These are phyloP conservation scores for Lactarius sanguifluus DNA, from an alignment of 768 basidiomycete genomes.

Conservation along the genomic window DNA sequence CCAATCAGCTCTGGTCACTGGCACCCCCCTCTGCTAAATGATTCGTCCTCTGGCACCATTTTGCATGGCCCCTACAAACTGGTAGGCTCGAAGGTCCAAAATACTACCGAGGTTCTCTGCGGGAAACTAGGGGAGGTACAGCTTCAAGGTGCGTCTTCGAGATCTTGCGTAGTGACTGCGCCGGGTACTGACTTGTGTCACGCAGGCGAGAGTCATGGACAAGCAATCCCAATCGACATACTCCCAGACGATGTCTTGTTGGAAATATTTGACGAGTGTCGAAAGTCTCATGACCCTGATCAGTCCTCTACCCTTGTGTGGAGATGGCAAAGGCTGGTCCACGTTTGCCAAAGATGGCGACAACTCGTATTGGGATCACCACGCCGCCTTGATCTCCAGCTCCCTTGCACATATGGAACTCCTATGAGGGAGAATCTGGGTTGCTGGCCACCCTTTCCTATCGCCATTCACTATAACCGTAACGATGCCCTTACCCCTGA, in stretches of 20 bases:
- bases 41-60: background rate
- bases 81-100: background rate
- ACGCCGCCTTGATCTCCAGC: slow-evolving; percentile 3
- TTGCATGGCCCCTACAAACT: background rate
- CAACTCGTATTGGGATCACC: slow-evolving; percentile 2
- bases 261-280: background rate
- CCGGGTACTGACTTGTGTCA: background rate
- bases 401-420: slow-evolving; percentile 4
- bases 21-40: background rate
- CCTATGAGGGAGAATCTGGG: background rate
- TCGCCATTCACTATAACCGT: background rate
- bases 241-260: background rate
- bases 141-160: background rate
- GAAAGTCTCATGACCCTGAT: background rate
- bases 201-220: background rate
- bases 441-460: slow-evolving; percentile 9
- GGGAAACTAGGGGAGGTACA: background rate
- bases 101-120: background rate
- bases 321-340: background rate
- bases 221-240: background rate
- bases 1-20: background rate
- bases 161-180: background rate
- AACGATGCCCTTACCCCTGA: background rate
- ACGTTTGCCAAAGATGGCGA: slow-evolving; percentile 11
- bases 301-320: background rate